Evolutionary conservation across 31 red algal genomes (phyloP).

Genomic region (Endocladia muricata): DNA sequence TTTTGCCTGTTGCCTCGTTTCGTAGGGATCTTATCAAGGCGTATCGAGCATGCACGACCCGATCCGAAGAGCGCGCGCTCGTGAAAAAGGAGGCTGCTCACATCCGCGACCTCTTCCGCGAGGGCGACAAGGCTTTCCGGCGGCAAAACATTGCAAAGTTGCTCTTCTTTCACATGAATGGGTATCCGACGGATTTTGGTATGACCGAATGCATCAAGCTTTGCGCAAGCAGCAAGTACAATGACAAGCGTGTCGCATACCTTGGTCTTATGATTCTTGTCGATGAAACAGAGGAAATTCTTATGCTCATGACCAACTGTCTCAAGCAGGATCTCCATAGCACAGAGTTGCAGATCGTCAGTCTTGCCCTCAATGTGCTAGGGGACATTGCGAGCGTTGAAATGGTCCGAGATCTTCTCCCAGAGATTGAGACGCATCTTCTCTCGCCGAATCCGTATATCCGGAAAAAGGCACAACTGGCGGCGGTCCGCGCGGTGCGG

Average conservation of each 20-base stretch:
- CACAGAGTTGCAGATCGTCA: slow-evolving; percentile 70
- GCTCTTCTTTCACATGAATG: slow-evolving; percentile 99
- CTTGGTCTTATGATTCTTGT: slow-evolving; percentile 91
- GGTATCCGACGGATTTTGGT: slow-evolving; percentile 96
- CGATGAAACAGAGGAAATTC: slow-evolving; percentile 80
- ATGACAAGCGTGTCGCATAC: slow-evolving; percentile 96
- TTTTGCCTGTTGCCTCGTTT: not conserved
- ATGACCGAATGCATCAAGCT: slow-evolving; percentile 97
- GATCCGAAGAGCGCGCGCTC: slow-evolving; percentile 88
- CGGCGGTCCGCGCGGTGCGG: slow-evolving; percentile 74
- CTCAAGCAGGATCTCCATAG: slow-evolving; percentile 81
- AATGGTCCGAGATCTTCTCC: slow-evolving; percentile 88
- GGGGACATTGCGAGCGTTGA: slow-evolving; percentile 92
- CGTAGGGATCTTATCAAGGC: slow-evolving; percentile 83
- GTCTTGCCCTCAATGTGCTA: slow-evolving; percentile 86
- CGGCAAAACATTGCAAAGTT: slow-evolving; percentile 92
- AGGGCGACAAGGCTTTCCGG: slow-evolving; percentile 89
- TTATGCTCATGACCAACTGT: slow-evolving; percentile 92
- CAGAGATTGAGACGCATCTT: slow-evolving; percentile 78
- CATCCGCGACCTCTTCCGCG: slow-evolving; percentile 92
- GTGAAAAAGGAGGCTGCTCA: slow-evolving; percentile 99
- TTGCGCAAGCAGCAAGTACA: slow-evolving; percentile 86
- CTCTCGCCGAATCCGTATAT: slow-evolving; percentile 64
- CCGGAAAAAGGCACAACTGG: slow-evolving; percentile 92
- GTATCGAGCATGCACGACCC: slow-evolving; percentile 88